Evolutionary conservation across 1,284 basidiomycete genomes (phyloP), one percentile per base, ranked within the genome.

Genomic region (Neolentinus lepideus): DNA sequence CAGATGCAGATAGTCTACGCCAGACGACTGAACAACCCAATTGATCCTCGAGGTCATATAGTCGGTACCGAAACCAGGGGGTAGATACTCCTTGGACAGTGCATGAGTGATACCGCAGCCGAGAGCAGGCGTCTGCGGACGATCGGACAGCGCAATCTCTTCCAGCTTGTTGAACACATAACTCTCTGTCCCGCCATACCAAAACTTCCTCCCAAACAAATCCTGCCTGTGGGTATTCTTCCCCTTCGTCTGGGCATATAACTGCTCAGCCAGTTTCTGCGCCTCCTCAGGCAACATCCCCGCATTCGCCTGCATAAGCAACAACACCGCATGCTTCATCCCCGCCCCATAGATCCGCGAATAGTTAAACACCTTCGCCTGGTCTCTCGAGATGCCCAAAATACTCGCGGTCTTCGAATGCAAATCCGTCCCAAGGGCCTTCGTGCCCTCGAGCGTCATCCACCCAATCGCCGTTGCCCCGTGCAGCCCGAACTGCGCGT

Each of bases 361-460:
- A 67, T 99, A 99, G 69, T 99, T 99, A 82, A 99, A 99, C 22
- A 99, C 93, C 69, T 99, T 99, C 51, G 97, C 97, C 64, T 94
- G 89, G 66, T 99, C 92, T 43, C 97, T 84, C 47, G 92, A 91
- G 59, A 95, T 98, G 21, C 93, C 92, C 51, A 99, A 75, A 62
- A 99, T 99, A 57, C 75, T 85, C 4, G 96, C 97, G 8, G 96
- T 98, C 75, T 98, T 98, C 25, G 94, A 98, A 67, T 99, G 96
- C 53, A 99, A 74, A 71, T 99, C 97, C 2, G 96, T 99, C 3
- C 94, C 96, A 0, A 90, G 88, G 0, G 88, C 80, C 71, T 99
- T 99, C n/a, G 95, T 98, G 1, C 97, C 97, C 70, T 99, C 97
- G 25, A 99, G 81, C 11, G 96, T 99, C 96, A 99, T 99, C 97